Base-by-base conservation (phyloP, 192 early-diverging fungal genomes). In the Physocladia obscura region DNA sequence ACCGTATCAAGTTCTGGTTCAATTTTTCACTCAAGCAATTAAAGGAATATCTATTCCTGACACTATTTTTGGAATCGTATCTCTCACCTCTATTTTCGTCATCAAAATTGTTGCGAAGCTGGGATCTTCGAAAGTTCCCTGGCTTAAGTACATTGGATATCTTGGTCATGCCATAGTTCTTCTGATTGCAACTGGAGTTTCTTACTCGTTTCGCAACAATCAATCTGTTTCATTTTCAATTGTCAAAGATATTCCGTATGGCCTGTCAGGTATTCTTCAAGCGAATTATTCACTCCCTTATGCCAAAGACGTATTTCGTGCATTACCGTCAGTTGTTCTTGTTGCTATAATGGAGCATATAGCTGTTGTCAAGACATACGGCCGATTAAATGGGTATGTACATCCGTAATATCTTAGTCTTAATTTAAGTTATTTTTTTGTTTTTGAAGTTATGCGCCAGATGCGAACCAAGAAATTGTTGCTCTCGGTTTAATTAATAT, bases 311-410 rank as follows among this genome's bases (percentile, higher is more conserved):
- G 49, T 75, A 2, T 40, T 72, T 0, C 59, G 19, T 1, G 72
- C 79, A 0, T 71, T 93, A 32, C 81, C 87, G 27, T 82, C 87
- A 30, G 82, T 91, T 19, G 77, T 90, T 24, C 78, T 98, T 5
- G 81, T 95, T 34, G 75, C 87, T 58, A 85, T 98, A 49, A 81
- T 98, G 59, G 95, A 98, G 78, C 94, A 96, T 70, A 88, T 94
- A 72, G 91, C 93, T 35, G 91, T 98, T 58, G 80, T 89, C 57
- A 94, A 92, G 77, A 89, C 89, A 44, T 94, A 93, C 79, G 95
- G 91, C 27, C 84, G 91, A 36, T 68, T 88, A 35, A 89, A 92
- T 79, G 88, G 92, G 59, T 98, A 98, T 81, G n/a, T n/a, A n/a
- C n/a, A n/a, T n/a, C n/a, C n/a, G n/a, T n/a, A n/a, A n/a, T n/a